phyloP scores from a whole-genome alignment of 2,329 filamentous ascomycete species.

The Phialophora tarda region DNA sequence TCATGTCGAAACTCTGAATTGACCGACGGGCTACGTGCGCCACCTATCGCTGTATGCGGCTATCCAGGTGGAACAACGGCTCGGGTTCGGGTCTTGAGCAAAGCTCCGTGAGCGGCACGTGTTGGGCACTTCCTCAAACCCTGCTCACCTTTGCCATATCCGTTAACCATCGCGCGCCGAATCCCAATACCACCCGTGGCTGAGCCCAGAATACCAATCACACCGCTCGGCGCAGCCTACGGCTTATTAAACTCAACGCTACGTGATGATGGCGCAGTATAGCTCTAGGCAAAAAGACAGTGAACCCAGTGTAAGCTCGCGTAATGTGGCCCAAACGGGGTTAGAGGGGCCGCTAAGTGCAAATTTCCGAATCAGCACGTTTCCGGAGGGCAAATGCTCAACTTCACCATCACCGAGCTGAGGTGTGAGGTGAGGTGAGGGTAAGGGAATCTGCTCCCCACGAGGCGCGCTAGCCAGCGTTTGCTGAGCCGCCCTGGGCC shows the following conservation, averaged over 20 bases:
- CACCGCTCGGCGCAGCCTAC: not conserved
- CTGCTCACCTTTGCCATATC: not conserved
- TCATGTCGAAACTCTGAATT: not conserved
- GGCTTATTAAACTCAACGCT: slow-evolving; percentile 11
- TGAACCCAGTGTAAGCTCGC: slow-evolving; percentile 23
- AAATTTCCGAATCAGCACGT: not conserved
- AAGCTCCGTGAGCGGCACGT: not conserved
- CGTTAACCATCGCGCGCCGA: not conserved
- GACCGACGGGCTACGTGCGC: not conserved
- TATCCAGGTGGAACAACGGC: not conserved
- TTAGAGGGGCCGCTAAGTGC: not conserved
- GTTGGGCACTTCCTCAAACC: not conserved
- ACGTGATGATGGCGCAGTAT: not conserved
- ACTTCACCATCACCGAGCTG: not conserved
- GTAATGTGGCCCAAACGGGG: slow-evolving; percentile 26
- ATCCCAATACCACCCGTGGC: not conserved
- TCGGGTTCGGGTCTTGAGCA: not conserved
- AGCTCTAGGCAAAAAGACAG: not conserved
- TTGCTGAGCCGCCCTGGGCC: not conserved
- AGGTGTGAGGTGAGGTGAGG: not conserved
- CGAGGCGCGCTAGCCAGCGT: not conserved
- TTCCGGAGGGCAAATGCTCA: not conserved
- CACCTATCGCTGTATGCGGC: not conserved
- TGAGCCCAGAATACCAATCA: not conserved
- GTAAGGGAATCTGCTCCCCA: not conserved